Evolutionary conservation across 148 eudicot species (phyloP).

Genomic region (Chenopodium quinoa): DNA sequence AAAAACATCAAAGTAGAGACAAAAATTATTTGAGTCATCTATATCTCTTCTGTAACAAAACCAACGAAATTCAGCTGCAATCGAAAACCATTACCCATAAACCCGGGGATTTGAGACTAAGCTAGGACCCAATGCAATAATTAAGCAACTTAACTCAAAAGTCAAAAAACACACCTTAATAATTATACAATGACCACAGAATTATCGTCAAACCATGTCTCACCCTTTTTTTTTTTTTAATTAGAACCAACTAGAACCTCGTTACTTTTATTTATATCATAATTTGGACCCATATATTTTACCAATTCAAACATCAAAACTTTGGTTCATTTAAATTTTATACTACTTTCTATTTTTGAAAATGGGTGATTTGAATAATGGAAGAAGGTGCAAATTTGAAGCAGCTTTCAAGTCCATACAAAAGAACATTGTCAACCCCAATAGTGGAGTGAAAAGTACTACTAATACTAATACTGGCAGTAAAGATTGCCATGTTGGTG

Average conservation of each 20-base stretch:
- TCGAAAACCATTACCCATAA: too few species aligned
- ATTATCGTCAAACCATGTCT: slow-evolving; percentile 16
- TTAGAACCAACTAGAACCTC: neutral
- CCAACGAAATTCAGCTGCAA: too few species aligned
- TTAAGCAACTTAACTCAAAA: too few species aligned
- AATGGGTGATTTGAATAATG: neutral
- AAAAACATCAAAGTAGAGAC: too few species aligned
- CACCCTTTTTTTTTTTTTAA: too few species aligned
- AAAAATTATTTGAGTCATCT: too few species aligned
- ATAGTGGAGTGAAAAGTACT: neutral
- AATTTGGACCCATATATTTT: neutral
- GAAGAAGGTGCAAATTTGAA: slow-evolving; percentile 28
- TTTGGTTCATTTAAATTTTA: neutral
- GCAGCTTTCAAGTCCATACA: slow-evolving; percentile 19
- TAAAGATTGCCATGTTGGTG: neutral
- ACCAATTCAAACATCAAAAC: neutral
- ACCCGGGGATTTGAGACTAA: too few species aligned
- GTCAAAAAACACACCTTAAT: too few species aligned
- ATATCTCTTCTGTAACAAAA: too few species aligned
- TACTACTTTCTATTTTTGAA: neutral
- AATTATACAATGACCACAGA: slow-evolving; percentile 3
- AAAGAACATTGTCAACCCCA: neutral
- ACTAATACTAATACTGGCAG: neutral
- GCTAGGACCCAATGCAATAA: too few species aligned
- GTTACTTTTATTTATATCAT: neutral